phyloP scores from a whole-genome alignment of 352 stramenopile species.

The Globisporangium cylindrosporum region DNA sequence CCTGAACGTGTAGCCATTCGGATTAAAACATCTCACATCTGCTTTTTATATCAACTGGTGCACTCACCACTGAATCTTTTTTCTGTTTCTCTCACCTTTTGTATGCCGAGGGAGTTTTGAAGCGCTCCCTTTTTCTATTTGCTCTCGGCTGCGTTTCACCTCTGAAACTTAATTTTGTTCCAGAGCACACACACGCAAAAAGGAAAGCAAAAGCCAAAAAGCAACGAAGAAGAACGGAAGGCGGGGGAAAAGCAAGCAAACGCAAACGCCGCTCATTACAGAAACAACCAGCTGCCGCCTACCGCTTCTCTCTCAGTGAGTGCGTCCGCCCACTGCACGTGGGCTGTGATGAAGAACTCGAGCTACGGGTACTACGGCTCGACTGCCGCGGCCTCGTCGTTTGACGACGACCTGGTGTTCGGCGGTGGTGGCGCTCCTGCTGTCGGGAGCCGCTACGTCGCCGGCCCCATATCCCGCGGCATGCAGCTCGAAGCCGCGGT shows the following conservation, averaged over 20 bases:
- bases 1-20: not conserved
- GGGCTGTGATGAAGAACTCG: constrained; percentile 18
- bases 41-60: not conserved
- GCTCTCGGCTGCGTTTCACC: not conserved
- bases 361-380: constrained; percentile 18
- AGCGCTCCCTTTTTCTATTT: not conserved
- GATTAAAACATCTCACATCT: not conserved
- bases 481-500: constrained; percentile 66
- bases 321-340: not conserved
- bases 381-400: constrained; percentile 18
- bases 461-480: constrained; percentile 38
- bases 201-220: not conserved
- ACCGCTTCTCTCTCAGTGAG: not conserved
- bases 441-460: not conserved
- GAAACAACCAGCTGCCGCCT: constrained; percentile 15
- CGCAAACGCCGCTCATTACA: not conserved
- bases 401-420: constrained; percentile 13
- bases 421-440: not conserved
- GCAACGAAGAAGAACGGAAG: not conserved
- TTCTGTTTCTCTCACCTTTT: constrained; percentile 1
- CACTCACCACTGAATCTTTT: not conserved
- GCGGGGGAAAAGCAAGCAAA: not conserved
- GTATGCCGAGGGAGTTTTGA: not conserved
- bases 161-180: constrained; percentile 2
- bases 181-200: not conserved